Conservation (phyloP, 2,329 filamentous ascomycete species). For the Epichloe scottii region DNA sequence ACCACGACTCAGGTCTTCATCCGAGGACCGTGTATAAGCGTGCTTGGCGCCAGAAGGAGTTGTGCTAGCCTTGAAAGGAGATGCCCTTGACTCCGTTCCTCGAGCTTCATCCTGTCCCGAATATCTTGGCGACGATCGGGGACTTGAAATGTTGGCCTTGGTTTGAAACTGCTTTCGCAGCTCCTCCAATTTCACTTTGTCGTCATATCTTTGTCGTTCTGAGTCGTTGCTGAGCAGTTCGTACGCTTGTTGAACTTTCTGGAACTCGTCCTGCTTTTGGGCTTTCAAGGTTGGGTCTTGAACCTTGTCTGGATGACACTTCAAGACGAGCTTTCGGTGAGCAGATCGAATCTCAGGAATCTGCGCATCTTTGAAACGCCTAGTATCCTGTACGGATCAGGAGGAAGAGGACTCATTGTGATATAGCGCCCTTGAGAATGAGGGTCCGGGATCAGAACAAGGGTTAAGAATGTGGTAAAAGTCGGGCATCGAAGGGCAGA, state of each 20-base stretch:
- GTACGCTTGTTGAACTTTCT: conserved; percentile 85
- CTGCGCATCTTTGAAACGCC: conserved; percentile 61
- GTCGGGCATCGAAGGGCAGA: not conserved
- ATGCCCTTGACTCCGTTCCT: conserved; percentile 17
- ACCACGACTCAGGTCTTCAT: conserved; percentile 30
- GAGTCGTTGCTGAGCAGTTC: conserved; percentile 74
- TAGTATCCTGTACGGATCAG: conserved; percentile 70
- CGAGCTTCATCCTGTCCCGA: conserved; percentile 7
- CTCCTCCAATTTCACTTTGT: conserved; percentile 54
- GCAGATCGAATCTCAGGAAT: conserved; percentile 61
- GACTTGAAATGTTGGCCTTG: conserved; percentile 30
- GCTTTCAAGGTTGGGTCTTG: conserved; percentile 65
- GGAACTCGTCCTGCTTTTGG: conserved; percentile 75
- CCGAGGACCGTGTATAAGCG: conserved; percentile 29
- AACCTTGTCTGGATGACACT: conserved; percentile 86
- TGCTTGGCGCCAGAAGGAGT: conserved; percentile 24
- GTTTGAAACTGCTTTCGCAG: conserved; percentile 42
- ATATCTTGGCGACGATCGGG: conserved; percentile 28
- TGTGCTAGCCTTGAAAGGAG: conserved; percentile 26
- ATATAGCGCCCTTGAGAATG: not conserved
- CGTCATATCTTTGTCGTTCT: conserved; percentile 65
- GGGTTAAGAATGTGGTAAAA: not conserved
- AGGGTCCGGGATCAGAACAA: conserved; percentile 3
- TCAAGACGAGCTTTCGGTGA: conserved; percentile 75
- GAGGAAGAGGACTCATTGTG: conserved; percentile 38